A percentile compares a stretch with the other conserved stretches of the same genome.
phyloP scores from a whole-genome alignment of 768 basidiomycete genomes.

The Chiua virens region DNA sequence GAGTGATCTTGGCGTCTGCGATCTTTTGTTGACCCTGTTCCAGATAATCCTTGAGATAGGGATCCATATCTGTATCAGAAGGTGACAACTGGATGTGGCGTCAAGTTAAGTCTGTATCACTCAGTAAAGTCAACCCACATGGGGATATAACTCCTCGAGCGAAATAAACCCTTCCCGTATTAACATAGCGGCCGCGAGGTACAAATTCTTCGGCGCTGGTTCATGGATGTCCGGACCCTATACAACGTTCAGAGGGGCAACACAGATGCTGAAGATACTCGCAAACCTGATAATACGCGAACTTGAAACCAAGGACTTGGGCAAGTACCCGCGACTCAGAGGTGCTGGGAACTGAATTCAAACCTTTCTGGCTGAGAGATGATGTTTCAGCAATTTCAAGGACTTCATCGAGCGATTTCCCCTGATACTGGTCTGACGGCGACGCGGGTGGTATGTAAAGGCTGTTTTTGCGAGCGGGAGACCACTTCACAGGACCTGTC shows the following conservation, averaged over 20 bases:
- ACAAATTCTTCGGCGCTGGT: conserved; percentile 66
- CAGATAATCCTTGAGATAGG: conserved; percentile 63
- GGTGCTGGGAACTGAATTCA: conserved; percentile 17
- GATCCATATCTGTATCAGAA: conserved; percentile 72
- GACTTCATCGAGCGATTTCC: conserved; percentile 68
- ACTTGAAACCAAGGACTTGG: conserved; percentile 98
- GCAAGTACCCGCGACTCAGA: conserved; percentile 64
- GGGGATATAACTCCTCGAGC: conserved; percentile 88
- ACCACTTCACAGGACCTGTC: conserved; percentile 52
- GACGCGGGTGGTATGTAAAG: conserved; percentile 40
- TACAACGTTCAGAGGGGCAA: conserved; percentile 10
- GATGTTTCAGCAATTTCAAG: conserved; percentile 50
- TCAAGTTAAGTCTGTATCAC: conserved; percentile 5
- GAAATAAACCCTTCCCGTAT: conserved; percentile 89
- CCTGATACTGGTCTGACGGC: conserved; percentile 44
- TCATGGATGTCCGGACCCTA: conserved; percentile 63
- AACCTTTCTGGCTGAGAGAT: conserved; percentile 3
- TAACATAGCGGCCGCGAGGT: conserved; percentile 80
- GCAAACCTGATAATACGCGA: conserved; percentile 82
- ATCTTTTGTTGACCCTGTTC: conserved; percentile 63
- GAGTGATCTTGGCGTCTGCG: conserved; percentile 66
- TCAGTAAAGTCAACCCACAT: conserved; percentile 51
- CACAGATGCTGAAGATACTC: neutral
- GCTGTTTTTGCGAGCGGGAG: conserved; percentile 25
- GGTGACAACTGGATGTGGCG: conserved; percentile 60